These are phyloP conservation scores for Fusarium praegraminearum DNA, from an alignment of 2,329 filamentous ascomycete species.

Conservation along the genomic window DNA sequence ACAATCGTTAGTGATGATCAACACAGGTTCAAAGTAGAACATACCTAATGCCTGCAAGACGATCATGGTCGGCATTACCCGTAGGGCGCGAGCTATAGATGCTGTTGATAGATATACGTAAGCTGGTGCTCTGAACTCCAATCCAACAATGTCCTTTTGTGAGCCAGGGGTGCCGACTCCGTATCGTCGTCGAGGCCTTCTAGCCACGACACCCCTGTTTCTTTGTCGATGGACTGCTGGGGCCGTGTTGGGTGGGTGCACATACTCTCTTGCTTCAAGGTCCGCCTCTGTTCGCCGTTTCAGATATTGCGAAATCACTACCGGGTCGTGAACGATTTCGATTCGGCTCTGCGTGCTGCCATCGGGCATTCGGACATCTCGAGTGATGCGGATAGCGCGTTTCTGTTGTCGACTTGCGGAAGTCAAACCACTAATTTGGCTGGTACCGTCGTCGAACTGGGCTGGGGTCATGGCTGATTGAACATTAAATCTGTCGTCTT, in stretches of 20 bases:
- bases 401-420: conserved; percentile 73
- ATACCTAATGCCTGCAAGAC: conserved; percentile 59
- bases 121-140: conserved; percentile 54
- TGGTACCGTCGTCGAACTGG: conserved; percentile 79
- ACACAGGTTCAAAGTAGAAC: conserved; percentile 6
- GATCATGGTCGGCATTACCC: conserved; percentile 64
- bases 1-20: conserved; percentile 30
- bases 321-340: conserved; percentile 80
- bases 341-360: conserved; percentile 71
- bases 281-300: conserved; percentile 79
- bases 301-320: conserved; percentile 90
- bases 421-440: conserved; percentile 78
- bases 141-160: conserved; percentile 49
- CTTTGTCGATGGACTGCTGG: conserved; percentile 2
- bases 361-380: conserved; percentile 63
- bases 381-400: conserved; percentile 79
- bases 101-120: conserved; percentile 57
- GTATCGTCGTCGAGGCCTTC: conserved; percentile 32
- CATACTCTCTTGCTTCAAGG: conserved; percentile 79
- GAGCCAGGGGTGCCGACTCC: conserved; percentile 50
- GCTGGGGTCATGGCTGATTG: conserved; percentile 78
- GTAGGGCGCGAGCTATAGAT: conserved; percentile 64
- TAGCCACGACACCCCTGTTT: conserved; percentile 10
- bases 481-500: conserved; percentile 77
- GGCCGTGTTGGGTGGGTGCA: conserved; percentile 45